Evolutionary conservation across 2,329 filamentous ascomycete species (phyloP).

Genomic region (Reticulascus tulasneorum): DNA sequence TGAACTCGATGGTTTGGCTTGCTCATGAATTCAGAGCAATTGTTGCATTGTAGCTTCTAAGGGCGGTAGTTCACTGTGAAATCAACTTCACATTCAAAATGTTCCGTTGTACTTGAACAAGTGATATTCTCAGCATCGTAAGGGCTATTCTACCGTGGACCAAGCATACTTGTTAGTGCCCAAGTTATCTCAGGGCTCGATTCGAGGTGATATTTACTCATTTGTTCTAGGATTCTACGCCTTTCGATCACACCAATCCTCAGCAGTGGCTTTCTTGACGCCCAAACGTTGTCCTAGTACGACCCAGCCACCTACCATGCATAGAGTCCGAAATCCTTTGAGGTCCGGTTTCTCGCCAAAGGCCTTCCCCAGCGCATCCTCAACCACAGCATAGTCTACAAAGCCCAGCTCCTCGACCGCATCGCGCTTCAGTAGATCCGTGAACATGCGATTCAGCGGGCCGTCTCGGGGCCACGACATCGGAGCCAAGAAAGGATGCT

Average conservation of each 20-base stretch:
- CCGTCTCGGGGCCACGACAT: constrained; percentile 35
- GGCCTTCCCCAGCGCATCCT: constrained; percentile 29
- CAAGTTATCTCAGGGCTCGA: no score
- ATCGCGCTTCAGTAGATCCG: constrained; percentile 27
- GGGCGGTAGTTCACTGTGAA: no score
- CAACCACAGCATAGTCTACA: constrained; percentile 30
- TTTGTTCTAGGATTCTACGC: no score
- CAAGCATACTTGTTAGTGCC: no score
- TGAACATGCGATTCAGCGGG: constrained; percentile 33
- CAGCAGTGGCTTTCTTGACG: constrained; percentile 6
- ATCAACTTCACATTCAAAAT: no score
- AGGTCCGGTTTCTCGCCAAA: constrained; percentile 32
- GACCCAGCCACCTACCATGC: constrained; percentile 7
- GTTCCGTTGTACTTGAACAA: no score
- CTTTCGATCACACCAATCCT: not conserved
- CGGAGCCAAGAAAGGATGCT: constrained; percentile 47
- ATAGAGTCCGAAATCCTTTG: constrained; percentile 8
- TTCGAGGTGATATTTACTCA: no score
- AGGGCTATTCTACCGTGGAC: no score
- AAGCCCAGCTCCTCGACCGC: constrained; percentile 36
- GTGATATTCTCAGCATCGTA: no score
- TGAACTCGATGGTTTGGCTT: no score
- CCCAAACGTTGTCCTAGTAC: constrained; percentile 8
- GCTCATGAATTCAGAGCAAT: no score
- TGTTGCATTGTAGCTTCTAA: no score